Percentiles rank a stretch among this genome's conserved stretches.
Evolutionary conservation across 148 eudicot species (phyloP).

Genomic region (Fagopyrum esculentum): DNA sequence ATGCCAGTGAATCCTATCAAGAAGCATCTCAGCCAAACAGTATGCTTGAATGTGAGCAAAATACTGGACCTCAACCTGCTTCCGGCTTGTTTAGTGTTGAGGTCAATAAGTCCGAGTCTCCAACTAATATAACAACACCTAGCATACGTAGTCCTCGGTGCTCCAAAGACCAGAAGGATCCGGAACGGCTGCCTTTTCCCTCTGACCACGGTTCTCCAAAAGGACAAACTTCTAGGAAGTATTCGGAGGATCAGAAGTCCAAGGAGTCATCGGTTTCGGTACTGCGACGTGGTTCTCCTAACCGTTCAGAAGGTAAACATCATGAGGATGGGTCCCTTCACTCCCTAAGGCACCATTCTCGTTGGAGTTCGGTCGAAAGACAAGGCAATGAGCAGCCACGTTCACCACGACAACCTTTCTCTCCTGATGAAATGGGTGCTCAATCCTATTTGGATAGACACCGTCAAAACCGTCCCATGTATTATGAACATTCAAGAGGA

Average conservation of each 20-base stretch:
- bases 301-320: conserved; percentile 22
- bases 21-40: conserved; percentile 17
- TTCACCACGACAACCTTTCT: conserved; percentile 16
- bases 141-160: conserved; percentile 4
- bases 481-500: conserved; percentile 27
- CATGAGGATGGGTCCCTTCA: conserved; percentile 26
- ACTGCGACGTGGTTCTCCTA: conserved; percentile 16
- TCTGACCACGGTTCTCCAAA: neutral
- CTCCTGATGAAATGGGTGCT: conserved; percentile 11
- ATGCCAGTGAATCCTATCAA: conserved; percentile 15
- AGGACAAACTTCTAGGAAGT: neutral
- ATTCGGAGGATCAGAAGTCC: conserved; percentile 12
- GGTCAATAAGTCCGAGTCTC: conserved; percentile 22
- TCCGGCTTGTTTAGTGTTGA: conserved; percentile 21
- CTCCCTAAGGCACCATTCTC: conserved; percentile 24
- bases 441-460: conserved; percentile 14
- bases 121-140: neutral
- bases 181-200: neutral
- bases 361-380: conserved; percentile 21
- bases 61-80: conserved; percentile 17
- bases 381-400: conserved; percentile 16
- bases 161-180: conserved; percentile 23
- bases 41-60: conserved; percentile 17
- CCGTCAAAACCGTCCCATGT: conserved; percentile 21
- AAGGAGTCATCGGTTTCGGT: conserved; percentile 29